These are phyloP conservation scores for Globisporangium uncinulatum DNA, from an alignment of 352 stramenopile genomes.

Conservation along the genomic window DNA sequence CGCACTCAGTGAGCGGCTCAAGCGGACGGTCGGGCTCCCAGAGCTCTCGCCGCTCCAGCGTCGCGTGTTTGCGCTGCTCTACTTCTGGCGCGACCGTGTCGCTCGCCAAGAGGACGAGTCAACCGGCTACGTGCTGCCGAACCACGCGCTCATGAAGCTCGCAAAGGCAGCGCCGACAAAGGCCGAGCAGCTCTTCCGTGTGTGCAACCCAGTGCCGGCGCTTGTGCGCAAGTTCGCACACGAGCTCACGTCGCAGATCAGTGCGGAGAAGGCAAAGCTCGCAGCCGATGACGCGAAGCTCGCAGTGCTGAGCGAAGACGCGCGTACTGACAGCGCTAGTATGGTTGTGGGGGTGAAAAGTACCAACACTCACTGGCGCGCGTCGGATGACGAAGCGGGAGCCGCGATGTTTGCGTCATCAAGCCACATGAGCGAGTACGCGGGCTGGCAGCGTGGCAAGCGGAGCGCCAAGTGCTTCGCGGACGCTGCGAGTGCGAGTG, in stretches of 20 bases:
- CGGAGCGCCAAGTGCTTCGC: slow-evolving; percentile 32
- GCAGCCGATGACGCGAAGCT: slow-evolving; percentile 25
- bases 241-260: slow-evolving; percentile 65
- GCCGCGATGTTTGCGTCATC: slow-evolving; percentile 1
- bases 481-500: not conserved
- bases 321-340: not conserved
- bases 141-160: slow-evolving; percentile 84
- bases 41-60: slow-evolving; percentile 59
- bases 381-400: slow-evolving; percentile 24
- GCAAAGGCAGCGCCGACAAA: slow-evolving; percentile 59
- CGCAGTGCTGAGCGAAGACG: not conserved
- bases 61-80: slow-evolving; percentile 63
- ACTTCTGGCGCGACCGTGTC: slow-evolving; percentile 71
- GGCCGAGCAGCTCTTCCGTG: slow-evolving; percentile 69
- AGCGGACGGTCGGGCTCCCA: slow-evolving; percentile 54
- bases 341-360: slow-evolving; percentile 2
- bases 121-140: slow-evolving; percentile 71
- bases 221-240: slow-evolving; percentile 75
- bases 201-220: slow-evolving; percentile 67
- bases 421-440: slow-evolving; percentile 44
- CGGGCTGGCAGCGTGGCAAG: slow-evolving; percentile 50
- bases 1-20: slow-evolving; percentile 59
- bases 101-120: slow-evolving; percentile 73
- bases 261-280: slow-evolving; percentile 41
- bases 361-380: slow-evolving; percentile 6